Conservation (phyloP, 805 yeast genomes). For the Saccharomyces eubayanus region DNA sequence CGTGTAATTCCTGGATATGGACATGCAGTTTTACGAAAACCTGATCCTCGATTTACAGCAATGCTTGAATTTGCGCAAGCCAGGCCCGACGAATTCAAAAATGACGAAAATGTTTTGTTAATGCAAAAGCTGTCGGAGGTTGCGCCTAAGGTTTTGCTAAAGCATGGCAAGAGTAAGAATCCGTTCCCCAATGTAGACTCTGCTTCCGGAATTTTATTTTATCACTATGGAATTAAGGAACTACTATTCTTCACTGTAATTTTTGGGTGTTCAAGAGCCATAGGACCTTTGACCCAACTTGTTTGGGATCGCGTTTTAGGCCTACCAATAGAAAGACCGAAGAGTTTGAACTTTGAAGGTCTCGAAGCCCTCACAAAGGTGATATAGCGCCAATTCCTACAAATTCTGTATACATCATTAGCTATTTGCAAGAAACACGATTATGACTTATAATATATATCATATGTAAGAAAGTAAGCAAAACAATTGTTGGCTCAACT, state of each 20-base stretch:
- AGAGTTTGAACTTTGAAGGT: constrained; percentile 30
- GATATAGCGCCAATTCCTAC: neutral
- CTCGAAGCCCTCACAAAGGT: constrained; percentile 10
- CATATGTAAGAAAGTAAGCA: neutral
- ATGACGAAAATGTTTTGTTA: constrained; percentile 56
- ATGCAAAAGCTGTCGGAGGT: constrained; percentile 58
- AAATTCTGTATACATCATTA: neutral
- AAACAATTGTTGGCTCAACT: no score
- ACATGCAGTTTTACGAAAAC: constrained; percentile 75
- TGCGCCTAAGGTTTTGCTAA: constrained; percentile 65
- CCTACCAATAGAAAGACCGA: constrained; percentile 76
- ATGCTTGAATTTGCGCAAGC: constrained; percentile 58
- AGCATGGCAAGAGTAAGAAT: constrained; percentile 80
- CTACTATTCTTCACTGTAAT: constrained; percentile 69
- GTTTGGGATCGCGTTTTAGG: constrained; percentile 73
- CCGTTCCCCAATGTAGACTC: constrained; percentile 84
- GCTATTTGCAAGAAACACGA: neutral
- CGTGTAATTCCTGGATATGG: constrained; percentile 86
- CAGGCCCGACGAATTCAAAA: constrained; percentile 45
- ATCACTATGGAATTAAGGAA: constrained; percentile 72
- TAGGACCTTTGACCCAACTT: constrained; percentile 72
- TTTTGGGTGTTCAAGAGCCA: constrained; percentile 74
- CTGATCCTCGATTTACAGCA: constrained; percentile 76
- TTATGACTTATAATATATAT: neutral
- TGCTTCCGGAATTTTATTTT: constrained; percentile 67